Base-by-base conservation (phyloP, 139 green algal species). In the Volvox africanus region DNA sequence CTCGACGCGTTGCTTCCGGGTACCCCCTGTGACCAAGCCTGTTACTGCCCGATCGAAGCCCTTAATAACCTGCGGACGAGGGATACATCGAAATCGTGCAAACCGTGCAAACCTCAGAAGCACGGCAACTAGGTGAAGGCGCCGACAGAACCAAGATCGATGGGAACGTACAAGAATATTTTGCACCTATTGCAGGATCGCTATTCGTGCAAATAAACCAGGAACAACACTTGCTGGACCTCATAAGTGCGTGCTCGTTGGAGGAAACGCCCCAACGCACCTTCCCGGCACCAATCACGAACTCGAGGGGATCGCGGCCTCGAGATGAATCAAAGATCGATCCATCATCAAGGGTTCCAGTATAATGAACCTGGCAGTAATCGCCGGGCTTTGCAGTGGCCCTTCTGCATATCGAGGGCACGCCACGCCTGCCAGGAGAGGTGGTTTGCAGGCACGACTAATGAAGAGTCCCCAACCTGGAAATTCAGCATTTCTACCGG, bases 11-110 rank as follows among this genome's bases (percentile, higher is more conserved):
- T 88, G 71, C 91, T 93, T 95, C 35, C 94, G 90, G 3, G 35
- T 93, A 71, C 95, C 94, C 9, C 96, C 96, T 22, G 95, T 91
- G 0, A 67, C 88, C 37, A 98, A 88, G 2, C 96, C 96, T 1
- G 92, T 95, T 18, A 97, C 95, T 6, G 93, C 93, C 26, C 90
- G 89, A 78, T 98, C 94, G 88, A 98, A 97, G 79, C 96, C 96
- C 33, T 88, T 91, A 55, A 98, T 97, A 20, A 97, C 94, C 82
- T 96, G 85, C 26, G 26, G 71, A 32, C 26, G 17, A 35, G 71
- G 67, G 11, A 26, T 9, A 55, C 44, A 9, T 55, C 5, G 9
- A 55, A 55, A n/a, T n/a, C n/a, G n/a, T n/a, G n/a, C n/a, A n/a
- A n/a, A n/a, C n/a, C n/a, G n/a, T n/a, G n/a, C n/a, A n/a, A n/a